Percentiles rank a stretch among this genome's conserved stretches.
Evolutionary conservation across 352 stramenopile genomes (phyloP).

Genomic region (Globisporangium alternatum): DNA sequence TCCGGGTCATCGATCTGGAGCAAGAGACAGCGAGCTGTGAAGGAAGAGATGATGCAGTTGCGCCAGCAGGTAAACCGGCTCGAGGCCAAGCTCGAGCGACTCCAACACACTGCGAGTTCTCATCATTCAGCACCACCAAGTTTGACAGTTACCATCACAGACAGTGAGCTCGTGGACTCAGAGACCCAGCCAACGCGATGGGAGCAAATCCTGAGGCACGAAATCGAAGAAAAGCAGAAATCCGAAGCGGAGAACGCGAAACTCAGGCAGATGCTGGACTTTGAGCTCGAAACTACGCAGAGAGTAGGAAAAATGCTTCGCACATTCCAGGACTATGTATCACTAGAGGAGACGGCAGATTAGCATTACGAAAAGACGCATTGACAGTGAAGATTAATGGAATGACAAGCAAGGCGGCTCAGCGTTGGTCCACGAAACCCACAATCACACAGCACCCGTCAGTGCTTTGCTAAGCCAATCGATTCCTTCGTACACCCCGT

Average conservation of each 20-base stretch:
- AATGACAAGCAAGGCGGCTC: too few species aligned
- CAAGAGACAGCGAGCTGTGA: background rate
- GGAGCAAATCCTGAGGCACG: constrained; percentile 21
- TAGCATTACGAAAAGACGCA: too few species aligned
- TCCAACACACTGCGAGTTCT: too few species aligned
- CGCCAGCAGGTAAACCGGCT: background rate
- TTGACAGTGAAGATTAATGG: too few species aligned
- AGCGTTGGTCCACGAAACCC: too few species aligned
- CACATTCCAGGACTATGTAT: constrained; percentile 17
- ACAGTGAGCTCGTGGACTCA: too few species aligned
- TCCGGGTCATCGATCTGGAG: background rate
- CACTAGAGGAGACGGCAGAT: background rate
- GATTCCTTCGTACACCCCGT: constrained; percentile 44
- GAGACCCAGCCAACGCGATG: background rate
- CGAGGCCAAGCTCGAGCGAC: background rate
- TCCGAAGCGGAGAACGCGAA: constrained; percentile 27
- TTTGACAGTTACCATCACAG: too few species aligned
- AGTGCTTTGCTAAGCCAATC: constrained; percentile 34
- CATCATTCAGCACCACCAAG: too few species aligned
- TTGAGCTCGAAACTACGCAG: constrained; percentile 42
- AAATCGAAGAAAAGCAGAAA: constrained; percentile 25
- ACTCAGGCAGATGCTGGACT: constrained; percentile 25
- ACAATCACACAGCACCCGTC: too few species aligned
- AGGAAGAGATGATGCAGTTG: background rate
- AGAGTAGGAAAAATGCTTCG: constrained; percentile 48